Base-by-base conservation (phyloP, 495 filamentous ascomycete genomes). In the Hypoxylon rickii region DNA sequence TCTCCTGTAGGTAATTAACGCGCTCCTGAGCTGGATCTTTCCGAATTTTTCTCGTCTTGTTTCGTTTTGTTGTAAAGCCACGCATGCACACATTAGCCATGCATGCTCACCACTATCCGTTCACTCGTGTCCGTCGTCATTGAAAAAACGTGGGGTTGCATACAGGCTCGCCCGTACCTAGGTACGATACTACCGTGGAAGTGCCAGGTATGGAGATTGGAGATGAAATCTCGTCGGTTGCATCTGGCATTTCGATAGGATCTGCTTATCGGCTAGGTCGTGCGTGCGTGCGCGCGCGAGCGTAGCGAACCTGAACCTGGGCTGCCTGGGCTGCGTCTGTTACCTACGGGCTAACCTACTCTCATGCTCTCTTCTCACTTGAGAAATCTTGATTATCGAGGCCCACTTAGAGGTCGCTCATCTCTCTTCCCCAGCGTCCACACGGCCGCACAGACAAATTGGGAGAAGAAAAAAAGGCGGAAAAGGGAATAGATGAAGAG, bases 161-260 rank as follows among this genome's bases (percentile, higher is more conserved):
- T 61, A 51, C 44, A 51, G 45, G 24, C 24, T 29, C 4, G 10
- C 24, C 51, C 44, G 53, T 40, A 40, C 57, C 34, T 46, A 43
- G 36, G 32, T 53, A 15, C 24, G 24, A 29, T 29, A 29, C 24
- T 10, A 29, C 24, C 24, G n/a, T n/a, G n/a, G n/a, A n/a, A n/a
- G n/a, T n/a, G 29, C n/a, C 12, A 22, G 31, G 36, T 54, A 60
- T 55, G 39, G 38, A 49, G 50, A 44, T 50, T 43, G n/a, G n/a
- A n/a, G n/a, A n/a, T n/a, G n/a, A 42, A 62, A 62, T 56, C 47
- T 52, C 52, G 43, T 45, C 37, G 52, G 59, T 37, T 57, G 39
- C 49, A 63, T 62, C 58, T 62, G 44, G 47, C 58, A 56, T 62
- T 55, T 57, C 48, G 48, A 62, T 57, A 62, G 52, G 58, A 62